Conservation (phyloP, 202 grass and related monocot species). For the Zizania palustris region DNA sequence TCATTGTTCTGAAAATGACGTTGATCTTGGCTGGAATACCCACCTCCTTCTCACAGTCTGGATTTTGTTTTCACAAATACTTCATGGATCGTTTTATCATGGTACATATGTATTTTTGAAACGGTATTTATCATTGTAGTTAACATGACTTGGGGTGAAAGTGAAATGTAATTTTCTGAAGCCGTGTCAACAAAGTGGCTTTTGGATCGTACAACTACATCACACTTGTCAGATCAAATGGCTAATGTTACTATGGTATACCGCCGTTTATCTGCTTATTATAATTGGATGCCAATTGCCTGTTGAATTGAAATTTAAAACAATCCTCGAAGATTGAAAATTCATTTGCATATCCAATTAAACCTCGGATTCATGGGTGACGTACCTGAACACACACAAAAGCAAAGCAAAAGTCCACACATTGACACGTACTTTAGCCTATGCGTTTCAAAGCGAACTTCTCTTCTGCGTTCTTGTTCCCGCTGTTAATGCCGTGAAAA, state of each 20-base stretch:
- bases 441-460: background rate
- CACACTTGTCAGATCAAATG: background rate
- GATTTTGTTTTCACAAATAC: background rate
- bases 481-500: background rate
- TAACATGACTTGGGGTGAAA: background rate
- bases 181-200: no score
- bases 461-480: background rate
- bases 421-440: background rate
- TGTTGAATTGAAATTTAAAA: background rate
- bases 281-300: background rate
- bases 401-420: background rate
- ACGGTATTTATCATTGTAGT: background rate
- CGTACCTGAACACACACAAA: background rate
- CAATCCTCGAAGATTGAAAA: background rate
- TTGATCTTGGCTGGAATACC: background rate
- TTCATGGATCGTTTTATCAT: background rate
- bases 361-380: background rate
- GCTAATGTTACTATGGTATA: background rate
- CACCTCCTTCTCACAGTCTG: no score
- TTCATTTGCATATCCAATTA: background rate
- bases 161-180: background rate
- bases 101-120: background rate
- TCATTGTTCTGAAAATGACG: background rate
- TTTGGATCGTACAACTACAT: background rate
- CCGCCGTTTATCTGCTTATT: background rate